A percentile compares a stretch with the other conserved stretches of the same genome.
These are phyloP conservation scores for Spatholobus suberectus DNA, from an alignment of 306 rosid genomes.

Conservation along the genomic window DNA sequence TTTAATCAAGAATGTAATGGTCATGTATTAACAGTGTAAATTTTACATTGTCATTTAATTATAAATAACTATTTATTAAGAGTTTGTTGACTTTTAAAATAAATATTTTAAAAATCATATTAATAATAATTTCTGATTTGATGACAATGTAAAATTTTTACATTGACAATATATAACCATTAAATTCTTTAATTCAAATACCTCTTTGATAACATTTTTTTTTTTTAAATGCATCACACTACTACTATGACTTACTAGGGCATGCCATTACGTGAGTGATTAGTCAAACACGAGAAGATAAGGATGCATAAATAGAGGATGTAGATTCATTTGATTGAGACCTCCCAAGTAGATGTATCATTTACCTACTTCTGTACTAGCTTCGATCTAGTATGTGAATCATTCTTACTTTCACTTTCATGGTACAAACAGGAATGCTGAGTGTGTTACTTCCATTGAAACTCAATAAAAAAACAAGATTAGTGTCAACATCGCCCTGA, in stretches of 20 bases:
- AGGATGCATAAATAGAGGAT: not conserved
- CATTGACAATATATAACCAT: too few species aligned
- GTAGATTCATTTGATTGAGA: constrained; percentile 23
- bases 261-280: not conserved
- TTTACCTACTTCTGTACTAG: constrained; percentile 6
- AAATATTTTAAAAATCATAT: too few species aligned
- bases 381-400: not conserved
- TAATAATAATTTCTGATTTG: too few species aligned
- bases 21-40: too few species aligned
- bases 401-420: constrained; percentile 46
- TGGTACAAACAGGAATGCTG: constrained; percentile 22
- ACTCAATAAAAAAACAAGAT: constrained; percentile 48
- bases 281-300: not conserved
- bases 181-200: not conserved
- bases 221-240: not conserved
- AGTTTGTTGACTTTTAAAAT: too few species aligned
- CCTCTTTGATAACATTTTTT: not conserved
- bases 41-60: too few species aligned
- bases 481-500: constrained; percentile 58
- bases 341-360: not conserved
- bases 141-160: too few species aligned
- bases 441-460: constrained; percentile 48
- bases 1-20: too few species aligned
- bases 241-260: not conserved
- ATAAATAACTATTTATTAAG: too few species aligned